These are phyloP conservation scores for Gleditsia sinensis DNA, from an alignment of 306 rosid species.

Conservation along the genomic window DNA sequence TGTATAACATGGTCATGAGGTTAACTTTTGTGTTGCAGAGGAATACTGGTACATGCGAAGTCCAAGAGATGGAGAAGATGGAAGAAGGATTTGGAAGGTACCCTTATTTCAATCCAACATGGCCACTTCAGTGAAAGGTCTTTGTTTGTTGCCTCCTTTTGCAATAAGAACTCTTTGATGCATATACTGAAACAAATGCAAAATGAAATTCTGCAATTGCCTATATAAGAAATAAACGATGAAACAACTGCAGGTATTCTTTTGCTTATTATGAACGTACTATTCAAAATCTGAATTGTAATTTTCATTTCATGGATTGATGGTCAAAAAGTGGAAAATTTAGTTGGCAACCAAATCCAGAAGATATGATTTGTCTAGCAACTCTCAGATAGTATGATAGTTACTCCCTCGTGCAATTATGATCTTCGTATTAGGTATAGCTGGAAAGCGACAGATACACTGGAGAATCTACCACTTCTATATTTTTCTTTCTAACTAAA, in stretches of 20 bases:
- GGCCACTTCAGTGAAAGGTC: slow-evolving; percentile 29
- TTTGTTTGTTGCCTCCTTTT: background rate
- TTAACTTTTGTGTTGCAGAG: slow-evolving; percentile 40
- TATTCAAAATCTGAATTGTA: background rate
- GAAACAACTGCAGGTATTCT: too few species aligned
- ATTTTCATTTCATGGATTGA: background rate
- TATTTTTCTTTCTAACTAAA: background rate
- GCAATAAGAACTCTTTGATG: background rate
- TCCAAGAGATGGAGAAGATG: slow-evolving; percentile 43
- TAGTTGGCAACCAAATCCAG: slow-evolving; percentile 20
- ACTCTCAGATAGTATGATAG: background rate
- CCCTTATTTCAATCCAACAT: slow-evolving; percentile 25
- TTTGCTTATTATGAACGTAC: too few species aligned
- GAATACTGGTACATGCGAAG: slow-evolving; percentile 31
- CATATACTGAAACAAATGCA: background rate
- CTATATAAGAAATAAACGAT: too few species aligned
- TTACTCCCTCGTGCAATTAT: background rate
- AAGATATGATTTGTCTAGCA: background rate
- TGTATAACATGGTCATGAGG: too few species aligned
- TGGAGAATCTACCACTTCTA: too few species aligned
- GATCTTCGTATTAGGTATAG: too few species aligned
- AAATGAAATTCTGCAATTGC: background rate
- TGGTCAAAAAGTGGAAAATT: slow-evolving; percentile 15
- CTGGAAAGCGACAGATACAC: background rate
- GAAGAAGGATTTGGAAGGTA: slow-evolving; percentile 49